A percentile compares a stretch with the other conserved stretches of the same genome.
These are phyloP conservation scores for Colletotrichum simmondsii DNA, from an alignment of 2,329 filamentous ascomycete genomes.

Conservation along the genomic window DNA sequence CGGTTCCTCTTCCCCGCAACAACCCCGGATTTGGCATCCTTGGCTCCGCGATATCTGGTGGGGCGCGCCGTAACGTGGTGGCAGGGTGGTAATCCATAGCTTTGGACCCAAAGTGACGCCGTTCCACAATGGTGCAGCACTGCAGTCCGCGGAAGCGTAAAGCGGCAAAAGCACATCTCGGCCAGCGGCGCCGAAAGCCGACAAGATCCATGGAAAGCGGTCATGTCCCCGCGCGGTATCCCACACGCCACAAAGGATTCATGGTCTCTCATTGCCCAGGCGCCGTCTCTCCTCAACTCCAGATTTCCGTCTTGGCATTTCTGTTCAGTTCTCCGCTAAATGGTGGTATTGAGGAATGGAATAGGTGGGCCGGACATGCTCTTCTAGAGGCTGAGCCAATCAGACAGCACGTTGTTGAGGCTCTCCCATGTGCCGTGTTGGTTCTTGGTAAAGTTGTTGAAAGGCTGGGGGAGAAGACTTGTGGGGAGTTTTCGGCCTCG, in stretches of 20 bases:
- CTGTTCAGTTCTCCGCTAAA: not conserved
- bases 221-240: not conserved
- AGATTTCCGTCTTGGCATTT: not conserved
- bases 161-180: not conserved
- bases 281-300: not conserved
- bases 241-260: not conserved
- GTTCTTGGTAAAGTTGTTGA: constrained; percentile 12
- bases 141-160: not conserved
- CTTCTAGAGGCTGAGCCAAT: constrained; percentile 7
- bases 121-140: not conserved
- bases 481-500: constrained; percentile 15
- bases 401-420: not conserved
- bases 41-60: constrained; percentile 22
- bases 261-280: not conserved
- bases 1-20: constrained; percentile 16
- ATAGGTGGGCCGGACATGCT: not conserved
- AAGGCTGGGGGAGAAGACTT: not conserved
- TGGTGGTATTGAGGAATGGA: not conserved
- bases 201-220: not conserved
- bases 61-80: not conserved
- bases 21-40: constrained; percentile 27
- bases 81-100: not conserved
- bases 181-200: constrained; percentile 24
- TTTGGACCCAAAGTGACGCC: not conserved
- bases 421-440: not conserved